Percentiles rank a stretch among this genome's conserved stretches.
Conservation (phyloP, 2,329 filamentous ascomycete species). For the Emericellopsis cladophorae region DNA sequence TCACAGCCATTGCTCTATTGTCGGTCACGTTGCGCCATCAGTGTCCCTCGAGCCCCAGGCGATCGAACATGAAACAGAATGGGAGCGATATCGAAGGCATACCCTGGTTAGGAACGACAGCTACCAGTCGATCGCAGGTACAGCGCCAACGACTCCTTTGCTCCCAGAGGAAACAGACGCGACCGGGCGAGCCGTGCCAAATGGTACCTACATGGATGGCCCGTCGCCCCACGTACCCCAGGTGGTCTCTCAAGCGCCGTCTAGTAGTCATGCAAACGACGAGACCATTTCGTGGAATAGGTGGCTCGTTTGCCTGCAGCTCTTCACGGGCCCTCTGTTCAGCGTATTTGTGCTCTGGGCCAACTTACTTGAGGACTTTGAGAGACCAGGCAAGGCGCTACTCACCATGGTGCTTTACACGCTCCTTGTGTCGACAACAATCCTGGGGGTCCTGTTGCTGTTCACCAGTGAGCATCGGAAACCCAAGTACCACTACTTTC, state of each 20-base stretch:
- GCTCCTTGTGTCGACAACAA: constrained; percentile 53
- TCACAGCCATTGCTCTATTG: neutral
- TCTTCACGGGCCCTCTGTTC: constrained; percentile 80
- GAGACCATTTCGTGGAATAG: constrained; percentile 63
- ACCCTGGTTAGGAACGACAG: constrained; percentile 19
- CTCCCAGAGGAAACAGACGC: constrained; percentile 10
- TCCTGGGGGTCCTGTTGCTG: constrained; percentile 53
- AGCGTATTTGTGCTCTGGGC: constrained; percentile 65
- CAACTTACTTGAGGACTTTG: constrained; percentile 46
- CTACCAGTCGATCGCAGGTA: constrained; percentile 4
- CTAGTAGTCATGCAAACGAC: constrained; percentile 17
- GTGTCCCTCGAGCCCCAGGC: constrained; percentile 19
- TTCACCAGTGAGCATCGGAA: constrained; percentile 56
- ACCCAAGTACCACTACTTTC: constrained; percentile 60
- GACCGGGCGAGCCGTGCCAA: neutral
- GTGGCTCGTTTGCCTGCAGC: constrained; percentile 77
- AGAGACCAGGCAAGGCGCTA: constrained; percentile 37
- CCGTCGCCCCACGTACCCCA: constrained; percentile 4
- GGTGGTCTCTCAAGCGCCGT: constrained; percentile 14
- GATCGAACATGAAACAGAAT: constrained; percentile 36
- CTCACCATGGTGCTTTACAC: constrained; percentile 47
- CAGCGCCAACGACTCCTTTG: constrained; percentile 1
- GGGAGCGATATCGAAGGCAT: constrained; percentile 44
- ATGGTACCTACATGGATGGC: constrained; percentile 2
- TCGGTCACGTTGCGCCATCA: constrained; percentile 16